Evolutionary conservation across 306 rosid genomes (phyloP).

Genomic region (Arachis stenosperma): DNA sequence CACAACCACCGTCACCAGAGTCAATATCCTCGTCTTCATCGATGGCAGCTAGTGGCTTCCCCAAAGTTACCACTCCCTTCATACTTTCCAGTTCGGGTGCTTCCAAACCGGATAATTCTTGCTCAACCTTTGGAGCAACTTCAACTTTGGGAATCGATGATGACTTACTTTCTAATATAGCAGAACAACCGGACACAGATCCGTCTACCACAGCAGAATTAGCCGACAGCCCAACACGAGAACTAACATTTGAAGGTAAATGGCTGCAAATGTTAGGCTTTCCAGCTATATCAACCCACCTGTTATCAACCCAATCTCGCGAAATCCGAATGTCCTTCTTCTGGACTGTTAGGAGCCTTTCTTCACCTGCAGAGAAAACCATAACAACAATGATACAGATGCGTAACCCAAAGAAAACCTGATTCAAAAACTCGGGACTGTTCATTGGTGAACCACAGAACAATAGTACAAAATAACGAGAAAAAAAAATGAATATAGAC

Average conservation of each 20-base stretch:
- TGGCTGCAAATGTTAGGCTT: conserved; percentile 56
- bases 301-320: conserved; percentile 66
- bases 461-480: conserved; percentile 4
- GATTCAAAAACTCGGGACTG: conserved; percentile 33
- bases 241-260: conserved; percentile 46
- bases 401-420: conserved; percentile 18
- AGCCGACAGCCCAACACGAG: conserved; percentile 35
- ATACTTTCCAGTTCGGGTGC: conserved; percentile 38
- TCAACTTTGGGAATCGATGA: conserved; percentile 36
- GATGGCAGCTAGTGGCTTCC: conserved; percentile 45
- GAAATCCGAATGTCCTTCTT: conserved; percentile 59
- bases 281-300: conserved; percentile 61
- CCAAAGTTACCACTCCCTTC: conserved; percentile 34
- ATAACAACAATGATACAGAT: conserved; percentile 35
- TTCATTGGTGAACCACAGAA: conserved; percentile 30
- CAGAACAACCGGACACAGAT: conserved; percentile 37
- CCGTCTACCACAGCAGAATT: conserved; percentile 38
- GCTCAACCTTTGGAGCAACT: conserved; percentile 45
- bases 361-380: conserved; percentile 62
- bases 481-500: background rate
- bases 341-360: conserved; percentile 48
- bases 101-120: conserved; percentile 40
- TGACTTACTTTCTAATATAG: conserved; percentile 37
- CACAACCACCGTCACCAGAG: conserved; percentile 28
- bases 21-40: conserved; percentile 41